Evolutionary conservation across 768 basidiomycete genomes (phyloP), one percentile per base, ranked within the genome.

Genomic region (Dacryopinax primogenitus): DNA sequence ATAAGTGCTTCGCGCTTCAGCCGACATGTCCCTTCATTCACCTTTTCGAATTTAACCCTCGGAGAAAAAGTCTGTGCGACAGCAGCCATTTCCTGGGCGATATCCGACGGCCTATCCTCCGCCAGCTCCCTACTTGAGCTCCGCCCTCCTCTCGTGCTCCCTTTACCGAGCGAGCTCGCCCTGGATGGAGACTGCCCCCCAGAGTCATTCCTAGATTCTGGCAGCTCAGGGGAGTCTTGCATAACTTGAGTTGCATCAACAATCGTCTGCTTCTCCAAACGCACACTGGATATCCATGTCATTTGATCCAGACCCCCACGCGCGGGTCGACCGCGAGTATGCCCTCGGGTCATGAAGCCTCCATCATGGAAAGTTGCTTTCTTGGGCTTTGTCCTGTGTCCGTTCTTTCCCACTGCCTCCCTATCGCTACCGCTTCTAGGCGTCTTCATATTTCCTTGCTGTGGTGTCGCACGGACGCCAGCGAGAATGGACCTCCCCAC

Each of bases 11-110:
- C 3, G 21, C 3, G n/a, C 21, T 23, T 1, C 33, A 35, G 21
- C 2, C 44, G 16, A 32, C 30, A 32, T 34, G 36, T 3, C 15
- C 18, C 12, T 30, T 26, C 28, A 3, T 7, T 30, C n/a, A 33
- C 90, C 80, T 90, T 92, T 72, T 95, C 93, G 12, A 94, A 83
- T 67, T 86, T 89, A 70, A 92, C 84, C 71, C 88, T 89, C 9
- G 83, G 82, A 7, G 80, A 75, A 26, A 92, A 79, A 69, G 82
- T 85, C 4, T 80, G 84, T 33, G 89, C 76, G 7, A 89, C 90
- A 7, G 83, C 65, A 23, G 69, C 69, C 23, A 73, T 69, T 64
- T 71, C 70, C 37, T 69, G 66, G 6, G 67, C 70, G 2, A 69
- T 39, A 23, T 67, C 65, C 13, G 58, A 28, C 2, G 32, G 58